These are phyloP conservation scores for Xylaria sp. DNA, from an alignment of 2,329 filamentous ascomycete genomes.

Conservation along the genomic window DNA sequence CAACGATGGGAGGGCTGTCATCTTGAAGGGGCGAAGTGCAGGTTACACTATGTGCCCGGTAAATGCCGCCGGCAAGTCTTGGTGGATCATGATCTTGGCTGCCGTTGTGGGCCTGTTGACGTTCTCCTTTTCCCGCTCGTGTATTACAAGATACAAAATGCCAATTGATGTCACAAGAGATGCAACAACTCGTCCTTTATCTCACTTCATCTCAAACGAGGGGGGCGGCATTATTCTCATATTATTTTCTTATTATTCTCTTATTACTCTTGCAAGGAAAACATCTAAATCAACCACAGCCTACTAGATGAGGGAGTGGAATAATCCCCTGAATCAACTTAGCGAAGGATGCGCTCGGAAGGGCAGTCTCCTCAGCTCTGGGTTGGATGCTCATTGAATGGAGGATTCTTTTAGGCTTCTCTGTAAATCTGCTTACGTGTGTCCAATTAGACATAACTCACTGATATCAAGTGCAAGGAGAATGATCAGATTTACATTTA, in stretches of 20 bases:
- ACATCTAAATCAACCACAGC: background rate
- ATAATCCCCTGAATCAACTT: background rate
- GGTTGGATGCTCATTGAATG: too few species aligned
- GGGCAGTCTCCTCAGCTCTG: background rate
- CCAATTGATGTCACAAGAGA: background rate
- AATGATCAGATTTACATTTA: background rate
- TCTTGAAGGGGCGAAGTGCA: background rate
- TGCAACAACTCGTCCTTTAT: too few species aligned
- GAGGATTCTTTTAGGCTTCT: background rate
- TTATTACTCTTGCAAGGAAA: background rate
- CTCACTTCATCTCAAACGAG: too few species aligned
- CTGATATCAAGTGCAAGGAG: background rate
- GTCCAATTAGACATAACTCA: background rate
- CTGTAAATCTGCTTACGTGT: background rate
- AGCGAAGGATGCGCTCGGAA: too few species aligned
- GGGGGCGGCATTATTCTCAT: too few species aligned
- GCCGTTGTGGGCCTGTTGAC: background rate
- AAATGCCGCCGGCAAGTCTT: too few species aligned
- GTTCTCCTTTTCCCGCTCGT: background rate
- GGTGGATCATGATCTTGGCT: background rate
- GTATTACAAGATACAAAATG: background rate
- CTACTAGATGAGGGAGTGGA: background rate
- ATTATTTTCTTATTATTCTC: too few species aligned
- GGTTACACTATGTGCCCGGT: background rate
- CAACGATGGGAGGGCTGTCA: constrained; percentile 29